phyloP scores from a whole-genome alignment of 495 filamentous ascomycete species.

The Hypoxylon rickii region DNA sequence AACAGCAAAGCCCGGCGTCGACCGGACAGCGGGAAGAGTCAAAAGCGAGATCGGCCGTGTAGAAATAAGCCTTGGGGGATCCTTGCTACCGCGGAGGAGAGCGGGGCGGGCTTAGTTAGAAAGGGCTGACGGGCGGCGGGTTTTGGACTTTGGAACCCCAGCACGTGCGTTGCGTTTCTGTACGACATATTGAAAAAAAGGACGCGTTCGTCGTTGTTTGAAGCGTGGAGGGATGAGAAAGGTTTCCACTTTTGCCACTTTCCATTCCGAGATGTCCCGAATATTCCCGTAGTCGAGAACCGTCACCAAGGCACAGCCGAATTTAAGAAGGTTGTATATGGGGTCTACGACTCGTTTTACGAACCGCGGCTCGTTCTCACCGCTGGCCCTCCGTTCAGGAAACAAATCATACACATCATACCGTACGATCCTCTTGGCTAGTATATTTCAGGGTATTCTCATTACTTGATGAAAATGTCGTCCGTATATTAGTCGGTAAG shows the following conservation, averaged over 20 bases:
- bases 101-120: conserved; percentile 32
- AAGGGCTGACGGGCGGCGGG: conserved; percentile 31
- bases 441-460: conserved; percentile 23
- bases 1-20: too few species aligned
- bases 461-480: conserved; percentile 35
- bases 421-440: conserved; percentile 15
- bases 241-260: conserved; percentile 10
- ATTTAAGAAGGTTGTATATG: conserved; percentile 13
- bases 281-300: conserved; percentile 25
- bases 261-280: conserved; percentile 14
- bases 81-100: conserved; percentile 14
- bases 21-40: conserved; percentile 4
- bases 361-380: conserved; percentile 21
- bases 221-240: conserved; percentile 18
- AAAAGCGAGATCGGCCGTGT: conserved; percentile 23
- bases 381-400: conserved; percentile 8
- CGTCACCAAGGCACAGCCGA: conserved; percentile 4
- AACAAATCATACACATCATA: too few species aligned
- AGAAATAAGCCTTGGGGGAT: conserved; percentile 4
- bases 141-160: conserved; percentile 5
- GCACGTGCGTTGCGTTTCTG: background rate
- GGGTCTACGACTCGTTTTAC: conserved; percentile 10
- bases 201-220: conserved; percentile 10
- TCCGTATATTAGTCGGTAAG: conserved; percentile 13
- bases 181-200: conserved; percentile 16